Base-by-base conservation (phyloP, 495 filamentous ascomycete species). In the Xylona heveae region DNA sequence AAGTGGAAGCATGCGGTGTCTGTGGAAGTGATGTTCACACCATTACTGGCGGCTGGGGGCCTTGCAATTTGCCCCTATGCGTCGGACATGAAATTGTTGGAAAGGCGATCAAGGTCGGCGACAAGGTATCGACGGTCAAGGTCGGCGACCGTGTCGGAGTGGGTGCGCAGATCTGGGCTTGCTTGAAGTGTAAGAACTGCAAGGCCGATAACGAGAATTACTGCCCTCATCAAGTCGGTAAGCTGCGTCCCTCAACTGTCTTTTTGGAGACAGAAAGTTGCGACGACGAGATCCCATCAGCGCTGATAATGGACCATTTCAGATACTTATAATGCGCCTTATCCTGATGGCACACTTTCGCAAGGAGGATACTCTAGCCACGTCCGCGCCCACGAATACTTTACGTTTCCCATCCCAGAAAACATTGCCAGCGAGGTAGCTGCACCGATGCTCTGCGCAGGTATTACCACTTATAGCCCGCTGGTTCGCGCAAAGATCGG, bases 361-460 rank as follows among this genome's bases (percentile, higher is more conserved):
- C 69, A 77, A 42, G 72, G 72, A 28, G 73, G 72, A 23, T 74
- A 74, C 50, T 58, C 66, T 0, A 69, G 65, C 29, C 71, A 84
- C 41, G 62, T 80, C 28, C 66, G 79, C 19, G 72, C 71, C 0
- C 78, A 81, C 47, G 68, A 81, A 48, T 74, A 76, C 55, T 82
- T 70, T 43, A 59, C 60, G 21, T 85, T 84, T 56, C 72, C 71
- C 16, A 85, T 93, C 37, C 83, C 84, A 12, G 73, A 78, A 12
- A 62, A 57, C 4, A 64, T 91, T 26, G 51, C 68, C 14, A 70
- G 58, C 41, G 60, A 60, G 25, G 45, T 68, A 19, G 79, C 74
- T 1, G 83, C 82, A 9, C 83, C 79, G 1, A 90, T 91, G 79
- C 61, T 91, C 43, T 92, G 83, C 48, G 83, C 79, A 21, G 82